Evolutionary conservation across 2,329 filamentous ascomycete species (phyloP).

Genomic region (Arthrobotrys conoides): DNA sequence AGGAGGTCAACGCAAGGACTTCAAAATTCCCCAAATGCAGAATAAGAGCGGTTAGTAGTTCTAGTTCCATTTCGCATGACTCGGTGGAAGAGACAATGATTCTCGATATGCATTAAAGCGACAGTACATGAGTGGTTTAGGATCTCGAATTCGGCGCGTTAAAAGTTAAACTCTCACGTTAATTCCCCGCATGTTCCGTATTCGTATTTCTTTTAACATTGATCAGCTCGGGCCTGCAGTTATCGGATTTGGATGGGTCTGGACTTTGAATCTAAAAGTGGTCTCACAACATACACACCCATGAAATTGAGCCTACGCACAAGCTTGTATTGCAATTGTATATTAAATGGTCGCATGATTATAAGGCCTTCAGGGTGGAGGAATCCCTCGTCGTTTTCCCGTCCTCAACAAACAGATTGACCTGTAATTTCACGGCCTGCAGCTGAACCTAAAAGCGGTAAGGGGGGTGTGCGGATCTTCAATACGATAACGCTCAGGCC

Average conservation of each 20-base stretch:
- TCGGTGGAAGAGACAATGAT: conserved; percentile 42
- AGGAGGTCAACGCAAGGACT: conserved; percentile 43
- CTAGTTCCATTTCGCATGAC: conserved; percentile 36
- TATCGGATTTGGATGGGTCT: conserved; percentile 26
- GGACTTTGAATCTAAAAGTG: conserved; percentile 28
- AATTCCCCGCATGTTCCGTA: conserved; percentile 16
- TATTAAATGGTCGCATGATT: conserved; percentile 44
- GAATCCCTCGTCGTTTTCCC: conserved; percentile 11
- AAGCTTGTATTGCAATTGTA: conserved; percentile 4
- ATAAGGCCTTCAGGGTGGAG: conserved; percentile 29
- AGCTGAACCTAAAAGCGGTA: conserved; percentile 32
- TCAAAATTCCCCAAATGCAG: conserved; percentile 30
- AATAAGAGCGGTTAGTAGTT: conserved; percentile 16
- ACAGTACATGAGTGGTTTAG: conserved; percentile 5
- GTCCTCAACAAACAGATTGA: conserved; percentile 15
- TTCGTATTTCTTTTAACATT: neutral
- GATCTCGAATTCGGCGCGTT: conserved; percentile 18
- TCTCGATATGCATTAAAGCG: conserved; percentile 47
- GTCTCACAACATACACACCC: conserved; percentile 25
- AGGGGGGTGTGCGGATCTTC: conserved; percentile 9
- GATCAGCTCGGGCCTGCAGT: conserved; percentile 1
- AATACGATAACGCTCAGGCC: conserved; percentile 45
- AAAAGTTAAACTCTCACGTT: neutral
- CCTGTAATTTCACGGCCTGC: conserved; percentile 47
- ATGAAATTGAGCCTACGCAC: conserved; percentile 23